Percentiles rank a stretch among this genome's conserved stretches.
phyloP scores from a whole-genome alignment of 495 filamentous ascomycete genomes.

The Penicillium coprophilum region DNA sequence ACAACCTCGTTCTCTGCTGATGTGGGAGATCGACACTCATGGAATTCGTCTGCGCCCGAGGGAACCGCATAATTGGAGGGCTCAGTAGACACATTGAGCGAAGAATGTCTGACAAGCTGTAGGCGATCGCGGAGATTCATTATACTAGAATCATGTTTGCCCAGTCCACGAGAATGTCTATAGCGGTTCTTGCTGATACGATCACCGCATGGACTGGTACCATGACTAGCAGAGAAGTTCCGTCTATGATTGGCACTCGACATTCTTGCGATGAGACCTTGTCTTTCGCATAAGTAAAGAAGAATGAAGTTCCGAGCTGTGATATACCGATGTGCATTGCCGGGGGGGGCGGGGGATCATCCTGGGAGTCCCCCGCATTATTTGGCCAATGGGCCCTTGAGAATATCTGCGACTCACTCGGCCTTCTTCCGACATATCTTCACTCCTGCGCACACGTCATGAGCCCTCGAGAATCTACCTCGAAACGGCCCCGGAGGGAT shows the following conservation, averaged over 20 bases:
- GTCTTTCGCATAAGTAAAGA: too few species aligned
- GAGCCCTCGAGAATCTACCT: background rate
- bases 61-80: too few species aligned
- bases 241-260: background rate
- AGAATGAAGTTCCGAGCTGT: too few species aligned
- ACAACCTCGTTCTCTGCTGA: background rate
- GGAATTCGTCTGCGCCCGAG: background rate
- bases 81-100: background rate
- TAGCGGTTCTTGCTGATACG: background rate
- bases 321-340: background rate
- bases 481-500: background rate
- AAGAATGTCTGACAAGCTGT: background rate
- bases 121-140: background rate
- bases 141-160: background rate
- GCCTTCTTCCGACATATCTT: too few species aligned
- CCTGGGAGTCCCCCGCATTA: background rate
- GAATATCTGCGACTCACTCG: too few species aligned
- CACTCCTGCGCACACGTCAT: too few species aligned
- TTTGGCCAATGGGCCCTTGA: background rate
- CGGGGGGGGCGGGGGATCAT: conserved; percentile 1
- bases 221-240: background rate
- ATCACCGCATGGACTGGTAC: background rate
- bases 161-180: background rate
- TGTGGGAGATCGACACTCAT: background rate
- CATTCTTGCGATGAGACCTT: background rate